These are phyloP conservation scores for Cunninghamia lanceolata DNA, from an alignment of 75 land plant genomes.

Conservation along the genomic window DNA sequence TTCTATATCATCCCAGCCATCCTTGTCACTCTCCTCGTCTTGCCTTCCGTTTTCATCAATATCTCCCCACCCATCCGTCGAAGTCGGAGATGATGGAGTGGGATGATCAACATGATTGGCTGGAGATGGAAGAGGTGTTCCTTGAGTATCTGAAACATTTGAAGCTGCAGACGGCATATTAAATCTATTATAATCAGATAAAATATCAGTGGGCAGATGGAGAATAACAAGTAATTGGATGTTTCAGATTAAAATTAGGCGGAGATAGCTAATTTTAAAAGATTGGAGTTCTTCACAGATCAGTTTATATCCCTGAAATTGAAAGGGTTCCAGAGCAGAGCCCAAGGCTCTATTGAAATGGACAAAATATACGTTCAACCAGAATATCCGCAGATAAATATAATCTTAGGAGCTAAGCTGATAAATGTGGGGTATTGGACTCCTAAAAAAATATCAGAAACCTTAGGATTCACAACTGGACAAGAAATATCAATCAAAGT, in stretches of 20 bases:
- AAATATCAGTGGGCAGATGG: slow-evolving; percentile 4
- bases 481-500: no score
- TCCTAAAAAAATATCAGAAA: no score
- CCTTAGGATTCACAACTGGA: no score
- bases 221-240: not conserved
- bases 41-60: slow-evolving; percentile 54
- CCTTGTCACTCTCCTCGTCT: slow-evolving; percentile 72
- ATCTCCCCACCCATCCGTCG: slow-evolving; percentile 98
- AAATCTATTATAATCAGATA: not conserved
- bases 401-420: not conserved
- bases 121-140: slow-evolving; percentile 18
- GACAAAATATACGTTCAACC: not conserved
- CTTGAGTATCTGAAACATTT: slow-evolving; percentile 15
- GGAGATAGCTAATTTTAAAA: not conserved
- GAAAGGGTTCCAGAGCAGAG: not conserved
- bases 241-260: not conserved
- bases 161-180: not conserved
- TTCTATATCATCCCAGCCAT: slow-evolving; percentile 98
- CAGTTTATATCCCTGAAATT: not conserved
- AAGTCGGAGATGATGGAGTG: slow-evolving; percentile 67
- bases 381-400: not conserved
- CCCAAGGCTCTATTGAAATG: not conserved
- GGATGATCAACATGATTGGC: slow-evolving; percentile 43
- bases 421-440: no score
- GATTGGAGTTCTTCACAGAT: not conserved